phyloP scores from a whole-genome alignment of 352 stramenopile species.

The Phytopythium litorale region DNA sequence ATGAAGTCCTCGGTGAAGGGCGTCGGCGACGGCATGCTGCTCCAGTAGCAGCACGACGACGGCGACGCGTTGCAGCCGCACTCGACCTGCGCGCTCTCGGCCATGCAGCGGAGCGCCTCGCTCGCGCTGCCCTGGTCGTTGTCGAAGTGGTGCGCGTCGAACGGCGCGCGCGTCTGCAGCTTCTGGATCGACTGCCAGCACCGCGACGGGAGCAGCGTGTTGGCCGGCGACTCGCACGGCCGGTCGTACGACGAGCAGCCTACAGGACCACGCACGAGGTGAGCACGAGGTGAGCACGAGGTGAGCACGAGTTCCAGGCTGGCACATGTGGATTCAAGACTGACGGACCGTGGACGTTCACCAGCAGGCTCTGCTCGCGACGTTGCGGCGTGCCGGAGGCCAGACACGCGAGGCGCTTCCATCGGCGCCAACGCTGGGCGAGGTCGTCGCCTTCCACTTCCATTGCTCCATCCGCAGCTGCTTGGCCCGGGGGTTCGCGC shows the following conservation, averaged over 20 bases:
- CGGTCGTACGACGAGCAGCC: conserved; percentile 55
- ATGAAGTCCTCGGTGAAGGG: conserved; percentile 67
- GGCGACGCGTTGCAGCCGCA: conserved; percentile 50
- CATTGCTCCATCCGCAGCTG: not conserved
- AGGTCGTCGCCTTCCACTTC: not conserved
- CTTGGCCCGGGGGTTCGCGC: not conserved
- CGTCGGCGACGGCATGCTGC: conserved; percentile 67
- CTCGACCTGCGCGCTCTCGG: conserved; percentile 8
- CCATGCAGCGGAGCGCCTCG: not conserved
- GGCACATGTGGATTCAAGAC: not conserved
- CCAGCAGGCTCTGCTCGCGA: conserved; percentile 8
- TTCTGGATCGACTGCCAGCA: conserved; percentile 60
- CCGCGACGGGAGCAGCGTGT: conserved; percentile 61
- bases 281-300: too few relatives aligned
- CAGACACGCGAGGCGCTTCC: conserved; percentile 18
- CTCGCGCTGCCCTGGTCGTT: not conserved
- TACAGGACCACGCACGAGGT: not conserved
- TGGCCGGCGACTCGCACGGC: conserved; percentile 45
- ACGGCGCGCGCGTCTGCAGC: conserved; percentile 21
- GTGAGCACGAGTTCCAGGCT: not conserved
- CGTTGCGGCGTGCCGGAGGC: not conserved
- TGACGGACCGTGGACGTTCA: conserved; percentile 11
- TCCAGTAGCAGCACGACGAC: conserved; percentile 76
- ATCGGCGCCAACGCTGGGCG: not conserved
- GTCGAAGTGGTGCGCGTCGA: not conserved